Conservation (phyloP, 768 basidiomycete genomes). For the Pisolithus orientalis region DNA sequence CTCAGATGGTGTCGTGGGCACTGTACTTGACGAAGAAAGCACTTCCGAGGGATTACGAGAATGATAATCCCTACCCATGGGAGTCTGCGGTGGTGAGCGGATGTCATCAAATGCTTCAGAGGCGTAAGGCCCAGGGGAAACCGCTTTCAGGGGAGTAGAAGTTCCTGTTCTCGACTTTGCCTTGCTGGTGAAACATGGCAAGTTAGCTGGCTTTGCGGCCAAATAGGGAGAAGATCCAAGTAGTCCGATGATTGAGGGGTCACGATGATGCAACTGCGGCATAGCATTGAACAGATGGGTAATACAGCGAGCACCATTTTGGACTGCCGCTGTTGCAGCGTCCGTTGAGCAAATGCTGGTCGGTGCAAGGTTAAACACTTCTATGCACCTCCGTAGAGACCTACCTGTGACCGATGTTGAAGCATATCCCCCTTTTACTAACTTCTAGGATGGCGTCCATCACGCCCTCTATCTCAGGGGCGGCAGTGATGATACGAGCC, state of each 20-base stretch:
- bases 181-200: constrained; percentile 15
- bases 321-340: constrained; percentile 63
- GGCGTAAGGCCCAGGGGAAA: constrained; percentile 18
- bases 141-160: constrained; percentile 10
- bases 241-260: constrained; percentile 87
- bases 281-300: constrained; percentile 94
- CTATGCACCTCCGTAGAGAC: constrained; percentile 1
- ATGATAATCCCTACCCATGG: constrained; percentile 17
- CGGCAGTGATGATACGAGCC: constrained; percentile 78
- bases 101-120: constrained; percentile 62
- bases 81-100: constrained; percentile 51
- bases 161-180: constrained; percentile 2
- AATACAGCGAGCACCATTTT: constrained; percentile 73
- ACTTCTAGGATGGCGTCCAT: constrained; percentile 61
- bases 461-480: constrained; percentile 83
- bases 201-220: constrained; percentile 32
- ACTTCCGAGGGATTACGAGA: background rate
- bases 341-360: constrained; percentile 68
- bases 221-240: constrained; percentile 70
- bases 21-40: constrained; percentile 1
- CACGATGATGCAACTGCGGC: constrained; percentile 85
- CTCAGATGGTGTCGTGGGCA: constrained; percentile 10
- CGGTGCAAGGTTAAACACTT: constrained; percentile 2
- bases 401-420: constrained; percentile 89
- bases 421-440: constrained; percentile 57